These are phyloP conservation scores for Pichia nanzhaoensis DNA, from an alignment of 805 yeast species.

Conservation along the genomic window DNA sequence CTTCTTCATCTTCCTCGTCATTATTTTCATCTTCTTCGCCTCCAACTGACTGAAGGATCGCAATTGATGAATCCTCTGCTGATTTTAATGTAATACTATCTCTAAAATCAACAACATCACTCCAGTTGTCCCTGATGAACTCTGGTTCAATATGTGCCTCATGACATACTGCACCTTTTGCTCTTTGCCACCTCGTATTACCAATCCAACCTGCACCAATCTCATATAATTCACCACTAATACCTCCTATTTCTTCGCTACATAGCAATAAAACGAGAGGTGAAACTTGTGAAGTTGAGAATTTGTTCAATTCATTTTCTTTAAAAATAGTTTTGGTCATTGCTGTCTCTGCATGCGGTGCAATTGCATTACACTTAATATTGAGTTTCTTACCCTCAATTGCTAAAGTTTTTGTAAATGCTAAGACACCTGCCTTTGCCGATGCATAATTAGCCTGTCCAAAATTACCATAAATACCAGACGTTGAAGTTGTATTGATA, in stretches of 20 bases:
- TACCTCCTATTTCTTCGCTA: slow-evolving; percentile 55
- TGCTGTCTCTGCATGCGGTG: slow-evolving; percentile 97
- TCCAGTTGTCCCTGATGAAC: slow-evolving; percentile 61
- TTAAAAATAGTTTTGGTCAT: slow-evolving; percentile 89
- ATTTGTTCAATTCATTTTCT: slow-evolving; percentile 72
- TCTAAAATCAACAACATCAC: slow-evolving; percentile 57
- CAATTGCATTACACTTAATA: slow-evolving; percentile 75
- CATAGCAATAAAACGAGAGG: slow-evolving; percentile 78
- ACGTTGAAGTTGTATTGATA: slow-evolving; percentile 87
- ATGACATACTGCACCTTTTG: slow-evolving; percentile 70
- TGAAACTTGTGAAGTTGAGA: slow-evolving; percentile 83
- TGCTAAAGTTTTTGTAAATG: slow-evolving; percentile 80
- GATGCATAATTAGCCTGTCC: slow-evolving; percentile 96
- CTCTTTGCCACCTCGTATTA: slow-evolving; percentile 90
- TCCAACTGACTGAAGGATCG: slow-evolving; percentile 60
- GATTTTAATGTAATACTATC: slow-evolving; percentile 47
- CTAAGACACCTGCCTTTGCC: slow-evolving; percentile 85
- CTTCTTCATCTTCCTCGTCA: slow-evolving; percentile 39
- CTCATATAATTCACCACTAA: slow-evolving; percentile 80
- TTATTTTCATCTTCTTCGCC: slow-evolving; percentile 38
- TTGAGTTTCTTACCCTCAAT: slow-evolving; percentile 79
- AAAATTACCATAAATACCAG: slow-evolving; percentile 95
- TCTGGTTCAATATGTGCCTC: slow-evolving; percentile 51
- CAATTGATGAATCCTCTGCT: slow-evolving; percentile 74
- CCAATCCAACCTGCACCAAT: slow-evolving; percentile 97